Evolutionary conservation across 352 stramenopile species (phyloP), one percentile per base, ranked within the genome.

Genomic region (Phytophthora vignae): DNA sequence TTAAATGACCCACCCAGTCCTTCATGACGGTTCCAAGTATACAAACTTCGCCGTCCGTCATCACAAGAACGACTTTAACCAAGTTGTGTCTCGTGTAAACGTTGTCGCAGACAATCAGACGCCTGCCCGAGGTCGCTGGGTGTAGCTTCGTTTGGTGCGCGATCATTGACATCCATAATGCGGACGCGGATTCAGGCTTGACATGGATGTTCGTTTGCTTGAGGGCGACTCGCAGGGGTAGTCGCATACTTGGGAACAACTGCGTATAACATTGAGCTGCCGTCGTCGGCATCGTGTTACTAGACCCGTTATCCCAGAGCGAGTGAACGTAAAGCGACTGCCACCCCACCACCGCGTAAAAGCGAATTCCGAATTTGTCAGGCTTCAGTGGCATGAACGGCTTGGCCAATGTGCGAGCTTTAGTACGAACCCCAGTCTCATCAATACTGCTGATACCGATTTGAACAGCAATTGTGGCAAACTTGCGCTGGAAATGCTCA

Each of bases 261-360:
- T 33, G 14, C 0, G 53, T 56, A 27, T 68, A 68, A 0, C 61
- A 52, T 14, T 55, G 33, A 33, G n/a, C n/a, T 4, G 33, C 50
- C 27, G 22, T 44, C 10, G 40, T 48, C 40, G 12, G 46, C 21
- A 31, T 4, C 1, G 9, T 46, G 17, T 69, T 61, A 4, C 61
- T 53, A 0, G 61, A 69, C 2, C 21, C 14, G 19, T 61, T 69
- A 17, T 69, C 61, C 40, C 60, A 17, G 5, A 69, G n/a, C 12
- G 48, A 44, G n/a, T 67, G 60, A 2, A 60, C 50, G 8, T 69
- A 62, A 4, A 69, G 4, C 1, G 61, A 46, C 27, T 49, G n/a
- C 40, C 61, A 62, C 6, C 50, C 53, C 1, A 69, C 61, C 2
- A 69, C 61, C 33, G 40, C 52, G 29, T 69, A 69, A 33, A 69